Conservation (phyloP, 495 filamentous ascomycete species). For the Peziza echinospora region DNA sequence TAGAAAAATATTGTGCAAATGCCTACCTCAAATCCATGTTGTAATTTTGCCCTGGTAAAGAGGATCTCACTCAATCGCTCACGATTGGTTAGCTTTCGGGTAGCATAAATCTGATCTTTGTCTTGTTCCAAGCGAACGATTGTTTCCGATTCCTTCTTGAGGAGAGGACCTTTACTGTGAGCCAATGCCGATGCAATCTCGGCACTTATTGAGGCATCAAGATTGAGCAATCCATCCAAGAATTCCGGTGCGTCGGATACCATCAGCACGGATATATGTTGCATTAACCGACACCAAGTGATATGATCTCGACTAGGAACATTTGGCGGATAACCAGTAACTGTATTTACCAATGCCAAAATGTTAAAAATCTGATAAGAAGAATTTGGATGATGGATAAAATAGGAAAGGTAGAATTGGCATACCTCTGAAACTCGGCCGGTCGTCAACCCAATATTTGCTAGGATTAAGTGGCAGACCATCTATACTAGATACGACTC, state of each 20-base stretch:
- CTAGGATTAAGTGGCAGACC: constrained; percentile 10
- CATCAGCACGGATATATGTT: constrained; percentile 27
- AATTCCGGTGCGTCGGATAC: constrained; percentile 24
- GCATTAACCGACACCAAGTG: constrained; percentile 14
- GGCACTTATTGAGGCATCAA: constrained; percentile 4
- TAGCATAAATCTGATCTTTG: no score
- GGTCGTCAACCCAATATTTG: constrained; percentile 10
- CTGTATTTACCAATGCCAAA: no score
- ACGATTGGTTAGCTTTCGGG: no score
- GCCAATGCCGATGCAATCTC: no score
- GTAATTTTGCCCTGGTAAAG: no score
- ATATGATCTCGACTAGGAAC: constrained; percentile 11
- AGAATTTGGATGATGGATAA: neutral
- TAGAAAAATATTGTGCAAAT: no score
- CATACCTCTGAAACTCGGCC: constrained; percentile 10
- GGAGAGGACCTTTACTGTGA: no score
- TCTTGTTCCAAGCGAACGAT: no score
- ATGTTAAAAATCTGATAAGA: constrained; percentile 1
- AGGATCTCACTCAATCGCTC: no score
- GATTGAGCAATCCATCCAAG: constrained; percentile 11
- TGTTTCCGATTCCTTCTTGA: no score
- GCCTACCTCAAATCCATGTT: no score
- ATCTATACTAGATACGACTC: constrained; percentile 1
- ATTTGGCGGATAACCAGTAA: constrained; percentile 15
- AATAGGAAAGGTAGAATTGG: neutral